Conservation (phyloP, 352 stramenopile species). For the Globisporangium spinosum region DNA sequence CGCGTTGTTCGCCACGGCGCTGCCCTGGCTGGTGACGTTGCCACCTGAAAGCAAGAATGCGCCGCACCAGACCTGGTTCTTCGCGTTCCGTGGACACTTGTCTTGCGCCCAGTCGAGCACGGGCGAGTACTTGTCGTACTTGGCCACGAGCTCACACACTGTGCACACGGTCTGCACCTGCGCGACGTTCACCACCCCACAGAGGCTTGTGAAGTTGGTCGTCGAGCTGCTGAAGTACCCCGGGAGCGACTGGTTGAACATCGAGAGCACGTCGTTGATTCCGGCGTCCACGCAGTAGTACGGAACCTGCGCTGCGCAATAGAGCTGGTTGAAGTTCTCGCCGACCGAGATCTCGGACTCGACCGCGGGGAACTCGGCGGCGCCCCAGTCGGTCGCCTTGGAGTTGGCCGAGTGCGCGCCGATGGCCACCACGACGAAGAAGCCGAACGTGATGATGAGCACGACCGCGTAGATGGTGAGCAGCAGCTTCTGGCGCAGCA, state of each 20-base stretch:
- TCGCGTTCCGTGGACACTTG: constrained; percentile 42
- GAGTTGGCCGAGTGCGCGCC: constrained; percentile 50
- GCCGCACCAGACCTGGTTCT: constrained; percentile 72
- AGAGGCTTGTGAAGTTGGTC: constrained; percentile 54
- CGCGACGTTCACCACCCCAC: constrained; percentile 33
- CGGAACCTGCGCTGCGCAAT: constrained; percentile 75
- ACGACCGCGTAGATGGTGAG: constrained; percentile 67
- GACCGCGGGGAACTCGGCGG: constrained; percentile 39
- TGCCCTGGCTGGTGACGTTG: constrained; percentile 21
- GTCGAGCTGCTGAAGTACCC: constrained; percentile 37
- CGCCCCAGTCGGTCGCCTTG: constrained; percentile 49
- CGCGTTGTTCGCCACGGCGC: constrained; percentile 35
- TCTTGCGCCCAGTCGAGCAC: constrained; percentile 64
- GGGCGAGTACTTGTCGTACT: constrained; percentile 62
- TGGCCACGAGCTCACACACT: constrained; percentile 44
- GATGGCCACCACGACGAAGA: constrained; percentile 68
- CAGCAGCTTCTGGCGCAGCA: constrained; percentile 63
- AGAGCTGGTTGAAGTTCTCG: constrained; percentile 74
- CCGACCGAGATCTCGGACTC: constrained; percentile 47
- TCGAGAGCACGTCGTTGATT: constrained; percentile 40
- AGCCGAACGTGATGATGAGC: constrained; percentile 47
- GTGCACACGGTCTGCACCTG: constrained; percentile 54
- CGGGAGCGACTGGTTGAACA: constrained; percentile 49
- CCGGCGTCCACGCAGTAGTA: constrained; percentile 67
- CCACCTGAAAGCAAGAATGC: constrained; percentile 44